Conservation (phyloP, 192 early-diverging fungal genomes). For the Lobosporangium transversale region DNA sequence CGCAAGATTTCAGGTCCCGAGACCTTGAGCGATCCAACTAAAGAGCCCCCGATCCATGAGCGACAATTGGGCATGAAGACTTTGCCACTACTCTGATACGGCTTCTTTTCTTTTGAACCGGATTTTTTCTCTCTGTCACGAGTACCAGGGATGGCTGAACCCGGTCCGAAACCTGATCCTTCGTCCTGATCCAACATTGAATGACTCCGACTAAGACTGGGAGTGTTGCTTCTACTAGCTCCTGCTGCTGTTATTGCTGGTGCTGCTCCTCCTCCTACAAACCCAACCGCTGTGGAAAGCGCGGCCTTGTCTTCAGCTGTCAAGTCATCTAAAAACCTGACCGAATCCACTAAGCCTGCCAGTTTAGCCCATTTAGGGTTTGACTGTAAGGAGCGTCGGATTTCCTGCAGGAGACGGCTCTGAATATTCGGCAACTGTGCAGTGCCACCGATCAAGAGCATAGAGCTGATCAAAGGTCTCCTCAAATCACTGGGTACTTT, state of each 20-base stretch:
- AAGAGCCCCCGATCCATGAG: slow-evolving; percentile 85
- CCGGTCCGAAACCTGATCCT: too few relatives aligned
- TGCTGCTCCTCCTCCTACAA: background rate
- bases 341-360: slow-evolving; percentile 57
- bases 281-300: slow-evolving; percentile 6
- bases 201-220: slow-evolving; percentile 14
- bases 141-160: background rate
- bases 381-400: slow-evolving; percentile 61
- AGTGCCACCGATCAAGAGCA: slow-evolving; percentile 83
- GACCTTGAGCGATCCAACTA: slow-evolving; percentile 79
- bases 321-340: slow-evolving; percentile 66
- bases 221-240: too few relatives aligned
- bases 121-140: slow-evolving; percentile 47
- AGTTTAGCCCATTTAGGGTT: slow-evolving; percentile 60
- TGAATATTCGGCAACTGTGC: slow-evolving; percentile 79
- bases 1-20: slow-evolving; percentile 71
- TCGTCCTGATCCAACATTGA: slow-evolving; percentile 30
- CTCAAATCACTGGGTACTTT: slow-evolving; percentile 79
- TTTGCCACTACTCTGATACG: slow-evolving; percentile 56
- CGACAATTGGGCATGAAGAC: slow-evolving; percentile 77
- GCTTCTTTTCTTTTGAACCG: slow-evolving; percentile 29
- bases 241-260: background rate
- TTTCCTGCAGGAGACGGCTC: slow-evolving; percentile 66
- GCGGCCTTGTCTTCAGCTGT: slow-evolving; percentile 26
- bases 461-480: slow-evolving; percentile 65